Conservation (phyloP, 805 yeast species). For the Blastobotrys americana region DNA sequence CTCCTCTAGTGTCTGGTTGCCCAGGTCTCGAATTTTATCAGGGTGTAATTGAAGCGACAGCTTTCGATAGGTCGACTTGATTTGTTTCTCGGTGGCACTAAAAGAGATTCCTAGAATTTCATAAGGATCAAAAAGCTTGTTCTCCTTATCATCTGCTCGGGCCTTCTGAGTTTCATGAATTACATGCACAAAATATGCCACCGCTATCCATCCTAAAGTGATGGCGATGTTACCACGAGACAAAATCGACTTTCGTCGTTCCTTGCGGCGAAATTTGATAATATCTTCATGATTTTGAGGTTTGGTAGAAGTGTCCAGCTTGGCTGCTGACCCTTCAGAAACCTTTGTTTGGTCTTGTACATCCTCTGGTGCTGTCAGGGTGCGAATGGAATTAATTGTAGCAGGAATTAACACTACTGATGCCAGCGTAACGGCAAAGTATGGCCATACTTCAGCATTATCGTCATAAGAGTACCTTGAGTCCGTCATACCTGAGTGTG, state of each 20-base stretch:
- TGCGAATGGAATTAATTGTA: constrained; percentile 30
- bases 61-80: constrained; percentile 78
- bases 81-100: constrained; percentile 64
- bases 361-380: constrained; percentile 18
- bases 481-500: constrained; percentile 42
- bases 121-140: constrained; percentile 75
- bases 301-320: constrained; percentile 9
- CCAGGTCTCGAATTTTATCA: constrained; percentile 65
- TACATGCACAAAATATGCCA: constrained; percentile 35
- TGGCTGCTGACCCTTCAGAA: constrained; percentile 13
- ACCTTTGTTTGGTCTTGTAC: constrained; percentile 15
- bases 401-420: constrained; percentile 62
- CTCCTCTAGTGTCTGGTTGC: constrained; percentile 49
- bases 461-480: constrained; percentile 77
- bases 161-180: constrained; percentile 32
- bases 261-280: constrained; percentile 21
- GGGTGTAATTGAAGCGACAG: constrained; percentile 88
- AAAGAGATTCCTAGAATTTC: constrained; percentile 68
- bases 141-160: constrained; percentile 25
- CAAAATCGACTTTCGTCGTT: constrained; percentile 23
- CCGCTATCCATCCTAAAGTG: constrained; percentile 54
- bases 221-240: constrained; percentile 33
- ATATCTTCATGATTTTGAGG: constrained; percentile 17
- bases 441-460: constrained; percentile 89
- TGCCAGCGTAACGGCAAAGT: constrained; percentile 67